Base-by-base conservation (phyloP, 257 asterid species). In the Voacanga thouarsii region DNA sequence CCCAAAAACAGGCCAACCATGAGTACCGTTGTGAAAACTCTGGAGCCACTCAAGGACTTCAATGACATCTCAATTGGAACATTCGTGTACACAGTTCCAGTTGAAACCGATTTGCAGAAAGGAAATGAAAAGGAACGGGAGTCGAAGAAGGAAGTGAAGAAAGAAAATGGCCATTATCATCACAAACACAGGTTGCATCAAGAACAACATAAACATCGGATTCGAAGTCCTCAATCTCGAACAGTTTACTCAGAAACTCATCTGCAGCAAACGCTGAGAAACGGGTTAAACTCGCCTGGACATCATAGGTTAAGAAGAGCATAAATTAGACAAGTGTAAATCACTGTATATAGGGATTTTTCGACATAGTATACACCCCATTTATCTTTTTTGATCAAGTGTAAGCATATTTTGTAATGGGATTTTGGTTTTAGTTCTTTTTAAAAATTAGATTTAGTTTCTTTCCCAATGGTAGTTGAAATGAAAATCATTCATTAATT, bases 1-100 rank as follows among this genome's bases (percentile, higher is more conserved):
- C 95, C 96, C 0, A 94, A 94, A 77, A 87, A 79, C 6, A 85
- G 98, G 16, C 98, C 97, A 3, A 82, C 84, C 0, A 89, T 91
- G 88, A 81, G 92, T 15, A 71, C 83, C 50, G 92, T 91, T 67
- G 89, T 94, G 19, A 75, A 81, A 45, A 78, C 85, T 0, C 68
- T 92, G 71, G 91, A 86, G 74, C 91, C 96, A 0, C 77, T 94
- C 41, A 84, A 84, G 11, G 91, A 87, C 51, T 83, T 84, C 8
- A 86, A 83, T 0, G 91, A 87, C 72, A 43, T 66, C 10, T 85
- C 87, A 16, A 26, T 66, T 0, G 96, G 92, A 50, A 90, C 97
- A 10, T 94, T 92, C 24, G 94, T 92, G 55, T 94, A 86, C 65
- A 89, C 88, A 0, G 93, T 88, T 60, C 88, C 93, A 41, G 33